phyloP scores from a whole-genome alignment of 805 yeast species.

The Tetrapisispora namnaoensis region DNA sequence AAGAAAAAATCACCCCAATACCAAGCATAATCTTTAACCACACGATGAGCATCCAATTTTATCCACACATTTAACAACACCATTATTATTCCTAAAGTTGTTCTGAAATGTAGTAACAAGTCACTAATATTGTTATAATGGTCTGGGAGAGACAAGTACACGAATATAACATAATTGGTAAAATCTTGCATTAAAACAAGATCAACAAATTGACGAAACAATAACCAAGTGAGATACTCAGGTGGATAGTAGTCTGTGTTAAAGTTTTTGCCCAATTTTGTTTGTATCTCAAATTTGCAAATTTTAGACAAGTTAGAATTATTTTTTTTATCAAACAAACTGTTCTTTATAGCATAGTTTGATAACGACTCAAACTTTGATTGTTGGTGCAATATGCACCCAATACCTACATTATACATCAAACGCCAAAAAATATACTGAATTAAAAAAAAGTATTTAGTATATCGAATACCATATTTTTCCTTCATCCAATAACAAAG shows the following conservation, averaged over 20 bases:
- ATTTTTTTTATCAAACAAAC: conserved; percentile 35
- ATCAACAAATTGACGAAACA: conserved; percentile 72
- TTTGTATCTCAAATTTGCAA: conserved; percentile 35
- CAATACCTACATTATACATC: conserved; percentile 70
- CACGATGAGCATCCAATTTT: conserved; percentile 77
- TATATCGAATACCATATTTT: conserved; percentile 11
- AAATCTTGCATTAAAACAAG: conserved; percentile 79
- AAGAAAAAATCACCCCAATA: conserved; percentile 93
- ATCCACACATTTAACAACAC: conserved; percentile 78
- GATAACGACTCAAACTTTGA: conserved; percentile 49
- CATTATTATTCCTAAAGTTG: conserved; percentile 46
- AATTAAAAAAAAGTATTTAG: conserved; percentile 35
- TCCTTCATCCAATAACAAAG: conserved; percentile 25
- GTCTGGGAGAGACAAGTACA: conserved; percentile 36
- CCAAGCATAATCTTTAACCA: conserved; percentile 90
- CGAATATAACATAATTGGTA: conserved; percentile 59
- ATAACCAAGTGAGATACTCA: conserved; percentile 75
- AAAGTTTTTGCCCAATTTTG: conserved; percentile 33
- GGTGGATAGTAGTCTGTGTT: conserved; percentile 40
- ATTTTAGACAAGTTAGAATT: conserved; percentile 31
- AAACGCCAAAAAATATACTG: conserved; percentile 67
- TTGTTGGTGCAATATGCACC: conserved; percentile 54
- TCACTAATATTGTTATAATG: conserved; percentile 3
- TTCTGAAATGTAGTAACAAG: conserved; percentile 29
- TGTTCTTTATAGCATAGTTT: conserved; percentile 36